Base-by-base conservation (phyloP, 331 rosid genomes). In the Malus hybrid region DNA sequence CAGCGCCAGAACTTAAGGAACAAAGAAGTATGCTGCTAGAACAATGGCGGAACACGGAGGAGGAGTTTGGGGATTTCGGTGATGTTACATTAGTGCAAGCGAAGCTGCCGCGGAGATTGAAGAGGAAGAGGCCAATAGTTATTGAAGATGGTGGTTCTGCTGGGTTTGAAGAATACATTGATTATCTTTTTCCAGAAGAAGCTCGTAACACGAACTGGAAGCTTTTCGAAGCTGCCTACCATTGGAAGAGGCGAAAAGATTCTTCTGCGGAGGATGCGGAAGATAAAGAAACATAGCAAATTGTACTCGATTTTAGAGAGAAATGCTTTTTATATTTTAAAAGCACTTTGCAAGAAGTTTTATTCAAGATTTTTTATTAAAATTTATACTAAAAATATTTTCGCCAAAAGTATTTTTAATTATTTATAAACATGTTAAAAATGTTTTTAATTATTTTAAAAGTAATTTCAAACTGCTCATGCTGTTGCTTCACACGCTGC, bases 191-290 rank as follows among this genome's bases (percentile, higher is more conserved):
- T 80, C 96, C 97, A 0, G 92, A 89, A 24, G 92, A 89, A 80
- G 77, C 90, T 3, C 93, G 76, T 74, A 88, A 88, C 5, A 86
- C 91, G 13, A 87, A 88, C 82, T 86, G 87, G 46, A 89, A 89
- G 88, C 86, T 91, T 56, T 77, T 93, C 78, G 96, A 93, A 83
- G 98, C 98, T 42, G 98, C 96, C 5, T 89, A 88, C 73, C 83
- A 78, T 69, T 91, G 98, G 93, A 93, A 93, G 90, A 91, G 79
- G 86, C 93, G 82, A 77, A 91, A 84, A 46, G 56, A 84, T 73
- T 77, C n/a, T 15, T 13, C 57, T 50, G 57, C 5, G 19, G 57
- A 50, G 57, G 16, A 50, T 14, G 14, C 0, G 55, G 55, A 48
- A 1, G 18, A 11, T 11, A 48, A 48, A 48, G 55, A 48, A 48